A percentile compares a stretch with the other conserved stretches of the same genome.
Conservation (phyloP, 768 basidiomycete genomes). For the Leucogyrophana mollusca region DNA sequence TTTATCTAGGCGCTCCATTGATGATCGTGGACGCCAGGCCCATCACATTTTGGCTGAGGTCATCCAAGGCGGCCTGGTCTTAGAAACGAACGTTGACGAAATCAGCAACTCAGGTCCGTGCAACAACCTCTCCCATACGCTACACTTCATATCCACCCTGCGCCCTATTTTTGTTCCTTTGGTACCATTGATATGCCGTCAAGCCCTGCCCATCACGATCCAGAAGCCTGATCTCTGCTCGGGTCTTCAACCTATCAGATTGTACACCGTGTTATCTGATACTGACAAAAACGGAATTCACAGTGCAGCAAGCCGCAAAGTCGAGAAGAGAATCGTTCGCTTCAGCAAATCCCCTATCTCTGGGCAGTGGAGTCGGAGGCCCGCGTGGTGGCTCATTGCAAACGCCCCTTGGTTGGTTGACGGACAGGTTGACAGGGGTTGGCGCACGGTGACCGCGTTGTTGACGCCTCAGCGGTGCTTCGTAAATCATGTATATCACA, state of each 20-base stretch:
- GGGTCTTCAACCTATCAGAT: not conserved
- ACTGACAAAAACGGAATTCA: constrained; percentile 11
- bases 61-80: constrained; percentile 93
- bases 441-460: constrained; percentile 40
- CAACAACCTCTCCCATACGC: constrained; percentile 4
- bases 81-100: constrained; percentile 92
- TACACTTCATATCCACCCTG: not conserved
- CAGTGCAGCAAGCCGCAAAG: constrained; percentile 70
- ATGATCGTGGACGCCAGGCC: constrained; percentile 50
- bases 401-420: constrained; percentile 78
- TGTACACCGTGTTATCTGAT: constrained; percentile 1
- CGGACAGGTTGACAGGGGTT: constrained; percentile 68
- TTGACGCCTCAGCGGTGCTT: too few relatives aligned
- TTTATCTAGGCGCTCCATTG: not conserved
- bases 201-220: too few relatives aligned
- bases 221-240: not conserved
- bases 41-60: constrained; percentile 96
- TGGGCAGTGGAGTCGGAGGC: constrained; percentile 62
- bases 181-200: too few relatives aligned
- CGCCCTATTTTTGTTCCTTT: not conserved
- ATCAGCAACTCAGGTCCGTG: constrained; percentile 68
- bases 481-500: too few relatives aligned
- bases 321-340: constrained; percentile 76
- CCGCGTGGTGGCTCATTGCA: constrained; percentile 60
- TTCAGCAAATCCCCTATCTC: constrained; percentile 79